Conservation (phyloP, 2,329 filamentous ascomycete genomes). For the Colletotrichum coccodes region DNA sequence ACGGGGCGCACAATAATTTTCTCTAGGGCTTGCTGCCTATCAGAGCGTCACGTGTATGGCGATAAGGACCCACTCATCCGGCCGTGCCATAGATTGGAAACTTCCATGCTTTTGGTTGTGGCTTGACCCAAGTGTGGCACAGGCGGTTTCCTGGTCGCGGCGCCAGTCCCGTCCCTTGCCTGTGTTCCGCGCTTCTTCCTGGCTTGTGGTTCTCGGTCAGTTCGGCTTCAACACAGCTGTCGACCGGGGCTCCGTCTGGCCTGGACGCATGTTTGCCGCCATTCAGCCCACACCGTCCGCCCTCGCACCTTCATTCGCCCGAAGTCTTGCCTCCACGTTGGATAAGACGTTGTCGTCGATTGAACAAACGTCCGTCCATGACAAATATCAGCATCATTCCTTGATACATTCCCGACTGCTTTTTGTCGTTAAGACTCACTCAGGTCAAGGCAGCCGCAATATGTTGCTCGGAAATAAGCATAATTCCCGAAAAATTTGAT, state of each 20-base stretch:
- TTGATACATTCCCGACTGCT: not conserved
- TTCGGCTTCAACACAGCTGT: constrained; percentile 7
- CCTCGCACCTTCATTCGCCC: constrained; percentile 30
- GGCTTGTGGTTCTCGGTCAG: constrained; percentile 18
- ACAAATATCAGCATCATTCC: constrained; percentile 13
- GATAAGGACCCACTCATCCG: too few relatives aligned
- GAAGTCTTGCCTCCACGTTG: constrained; percentile 8
- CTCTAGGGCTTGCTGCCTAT: too few relatives aligned
- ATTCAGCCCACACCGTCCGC: constrained; percentile 6
- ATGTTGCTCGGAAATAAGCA: not conserved
- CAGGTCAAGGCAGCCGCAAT: not conserved
- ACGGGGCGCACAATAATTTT: not conserved
- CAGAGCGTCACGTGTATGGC: too few relatives aligned
- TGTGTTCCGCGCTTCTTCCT: too few relatives aligned
- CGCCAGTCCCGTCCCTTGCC: too few relatives aligned
- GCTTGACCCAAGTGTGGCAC: not conserved
- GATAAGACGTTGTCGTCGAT: constrained; percentile 2
- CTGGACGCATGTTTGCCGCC: constrained; percentile 10
- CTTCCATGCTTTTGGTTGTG: too few relatives aligned
- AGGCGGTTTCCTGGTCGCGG: too few relatives aligned
- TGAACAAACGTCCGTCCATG: constrained; percentile 24
- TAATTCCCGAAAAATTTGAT: not conserved
- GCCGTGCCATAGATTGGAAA: too few relatives aligned
- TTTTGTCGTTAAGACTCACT: not conserved
- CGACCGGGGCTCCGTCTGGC: constrained; percentile 13